Conservation (phyloP, 139 green algal genomes). For the Picochlorum sp. region DNA sequence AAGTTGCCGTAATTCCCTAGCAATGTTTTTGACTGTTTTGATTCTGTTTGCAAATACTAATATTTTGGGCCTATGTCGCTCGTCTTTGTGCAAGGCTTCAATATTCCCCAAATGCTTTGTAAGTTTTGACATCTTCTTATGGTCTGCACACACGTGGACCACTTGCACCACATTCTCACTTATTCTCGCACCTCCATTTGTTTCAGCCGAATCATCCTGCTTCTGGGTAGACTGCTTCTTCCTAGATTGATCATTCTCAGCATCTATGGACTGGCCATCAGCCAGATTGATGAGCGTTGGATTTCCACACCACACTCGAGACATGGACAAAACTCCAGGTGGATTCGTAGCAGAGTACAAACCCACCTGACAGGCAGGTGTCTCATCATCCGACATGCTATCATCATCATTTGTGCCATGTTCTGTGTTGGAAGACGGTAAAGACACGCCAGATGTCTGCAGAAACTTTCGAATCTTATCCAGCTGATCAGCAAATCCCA, state of each 20-base stretch:
- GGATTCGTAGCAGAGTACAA: conserved; percentile 82
- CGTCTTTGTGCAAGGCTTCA: conserved; percentile 14
- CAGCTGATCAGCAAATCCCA: conserved; percentile 71
- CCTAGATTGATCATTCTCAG: neutral
- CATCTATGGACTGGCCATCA: neutral
- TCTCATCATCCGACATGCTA: too few species aligned
- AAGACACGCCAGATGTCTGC: conserved; percentile 12
- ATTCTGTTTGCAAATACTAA: conserved; percentile 85
- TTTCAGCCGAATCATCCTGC: neutral
- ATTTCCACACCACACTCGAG: conserved; percentile 14
- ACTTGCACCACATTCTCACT: conserved; percentile 42
- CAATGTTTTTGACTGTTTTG: conserved; percentile 58
- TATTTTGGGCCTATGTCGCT: conserved; percentile 53
- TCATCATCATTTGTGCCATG: neutral
- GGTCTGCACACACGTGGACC: conserved; percentile 83
- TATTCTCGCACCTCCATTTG: neutral
- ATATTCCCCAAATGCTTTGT: conserved; percentile 53
- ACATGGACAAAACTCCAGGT: conserved; percentile 19
- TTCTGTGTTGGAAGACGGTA: neutral
- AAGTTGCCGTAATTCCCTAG: conserved; percentile 17
- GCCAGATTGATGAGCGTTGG: neutral
- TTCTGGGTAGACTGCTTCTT: conserved; percentile 35
- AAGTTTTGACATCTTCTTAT: conserved; percentile 69
- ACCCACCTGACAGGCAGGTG: conserved; percentile 46
- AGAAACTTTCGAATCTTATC: conserved; percentile 46